Evolutionary conservation across 495 filamentous ascomycete genomes (phyloP).

Genomic region (Talaromyces nanjingensis): DNA sequence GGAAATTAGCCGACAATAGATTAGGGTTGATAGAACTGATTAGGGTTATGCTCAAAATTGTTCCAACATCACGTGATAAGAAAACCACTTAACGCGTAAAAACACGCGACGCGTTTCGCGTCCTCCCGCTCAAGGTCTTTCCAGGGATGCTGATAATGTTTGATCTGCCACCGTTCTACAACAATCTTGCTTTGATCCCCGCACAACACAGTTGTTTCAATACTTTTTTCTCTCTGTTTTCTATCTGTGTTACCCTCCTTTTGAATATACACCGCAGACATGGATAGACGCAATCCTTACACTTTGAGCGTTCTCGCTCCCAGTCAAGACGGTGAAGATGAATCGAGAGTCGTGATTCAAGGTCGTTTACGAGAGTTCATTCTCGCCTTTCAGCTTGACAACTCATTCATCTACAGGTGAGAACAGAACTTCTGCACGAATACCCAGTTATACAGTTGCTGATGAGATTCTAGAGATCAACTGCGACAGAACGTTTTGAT

Average conservation of each 20-base stretch:
- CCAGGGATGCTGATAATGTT: background rate
- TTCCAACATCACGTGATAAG: background rate
- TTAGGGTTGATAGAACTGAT: background rate
- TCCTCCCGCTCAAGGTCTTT: background rate
- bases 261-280: constrained; percentile 23
- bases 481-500: constrained; percentile 91
- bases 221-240: background rate
- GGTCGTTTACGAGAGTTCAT: constrained; percentile 67
- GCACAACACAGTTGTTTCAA: background rate
- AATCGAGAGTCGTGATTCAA: constrained; percentile 49
- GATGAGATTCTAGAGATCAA: constrained; percentile 63
- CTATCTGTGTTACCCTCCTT: background rate
- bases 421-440: background rate
- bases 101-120: constrained; percentile 1
- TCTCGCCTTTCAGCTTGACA: constrained; percentile 90
- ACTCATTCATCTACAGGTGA: constrained; percentile 92
- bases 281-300: constrained; percentile 87
- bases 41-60: background rate
- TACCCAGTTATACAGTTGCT: constrained; percentile 5
- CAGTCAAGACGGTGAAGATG: constrained; percentile 54
- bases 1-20: background rate
- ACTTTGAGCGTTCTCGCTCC: constrained; percentile 73
- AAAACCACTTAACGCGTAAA: constrained; percentile 10
- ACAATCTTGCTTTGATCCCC: background rate
- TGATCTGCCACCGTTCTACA: background rate